Percentiles rank a stretch among this genome's conserved stretches.
These are phyloP conservation scores for Hanseniaspora hatyaiensis DNA, from an alignment of 805 yeast species.

Conservation along the genomic window DNA sequence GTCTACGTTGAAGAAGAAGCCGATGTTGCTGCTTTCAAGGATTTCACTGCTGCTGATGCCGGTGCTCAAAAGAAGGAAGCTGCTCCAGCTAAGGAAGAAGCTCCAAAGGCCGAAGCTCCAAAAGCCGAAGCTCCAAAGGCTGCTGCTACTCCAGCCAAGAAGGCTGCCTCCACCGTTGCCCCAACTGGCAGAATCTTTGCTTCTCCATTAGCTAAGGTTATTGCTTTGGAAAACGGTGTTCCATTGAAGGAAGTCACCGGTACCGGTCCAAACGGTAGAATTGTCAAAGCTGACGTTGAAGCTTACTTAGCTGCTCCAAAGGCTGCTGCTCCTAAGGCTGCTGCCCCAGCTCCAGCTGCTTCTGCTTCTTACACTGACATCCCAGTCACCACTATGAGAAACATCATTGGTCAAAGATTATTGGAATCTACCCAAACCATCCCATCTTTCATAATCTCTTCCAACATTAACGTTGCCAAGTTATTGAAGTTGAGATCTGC, in stretches of 20 bases:
- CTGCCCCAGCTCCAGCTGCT: constrained; percentile 39
- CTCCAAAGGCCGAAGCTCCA: constrained; percentile 32
- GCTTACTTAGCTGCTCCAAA: constrained; percentile 39
- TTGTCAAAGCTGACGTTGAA: constrained; percentile 83
- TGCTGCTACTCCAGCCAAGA: constrained; percentile 25
- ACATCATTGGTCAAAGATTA: constrained; percentile 81
- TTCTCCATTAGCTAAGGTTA: constrained; percentile 85
- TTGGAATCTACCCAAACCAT: constrained; percentile 71
- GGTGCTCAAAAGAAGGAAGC: constrained; percentile 1
- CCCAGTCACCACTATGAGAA: constrained; percentile 86
- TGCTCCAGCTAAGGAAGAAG: constrained; percentile 16
- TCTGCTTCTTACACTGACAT: constrained; percentile 61
- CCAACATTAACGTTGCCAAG: constrained; percentile 77
- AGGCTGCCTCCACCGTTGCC: constrained; percentile 38
- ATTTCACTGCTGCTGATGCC: constrained; percentile 73
- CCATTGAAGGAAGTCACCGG: constrained; percentile 77
- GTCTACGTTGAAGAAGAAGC: constrained; percentile 81
- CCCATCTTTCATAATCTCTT: constrained; percentile 87
- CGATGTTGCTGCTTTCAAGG: constrained; percentile 80
- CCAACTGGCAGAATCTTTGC: constrained; percentile 56
- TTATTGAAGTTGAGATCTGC: constrained; percentile 84
- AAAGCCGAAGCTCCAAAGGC: constrained; percentile 21
- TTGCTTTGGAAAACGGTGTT: constrained; percentile 87
- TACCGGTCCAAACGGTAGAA: constrained; percentile 92
- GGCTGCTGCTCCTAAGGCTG: constrained; percentile 36